Percentiles rank a stretch among this genome's conserved stretches.
Conservation (phyloP, 2,329 filamentous ascomycete genomes). For the Calonectria leucothoes region DNA sequence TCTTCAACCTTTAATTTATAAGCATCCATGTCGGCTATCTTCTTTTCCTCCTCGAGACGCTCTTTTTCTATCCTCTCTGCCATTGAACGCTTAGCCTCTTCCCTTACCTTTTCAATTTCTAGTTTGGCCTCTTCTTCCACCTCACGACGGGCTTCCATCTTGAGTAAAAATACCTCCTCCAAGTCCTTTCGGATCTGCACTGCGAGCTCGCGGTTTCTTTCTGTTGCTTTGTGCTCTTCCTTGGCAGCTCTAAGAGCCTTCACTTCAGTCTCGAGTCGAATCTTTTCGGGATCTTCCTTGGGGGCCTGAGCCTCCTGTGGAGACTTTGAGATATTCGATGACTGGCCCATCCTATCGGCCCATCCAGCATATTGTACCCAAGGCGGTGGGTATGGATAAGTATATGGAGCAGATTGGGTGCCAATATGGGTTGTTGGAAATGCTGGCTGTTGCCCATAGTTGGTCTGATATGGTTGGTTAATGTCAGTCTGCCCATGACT, state of each 20-base stretch:
- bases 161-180: conserved; percentile 52
- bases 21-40: not conserved
- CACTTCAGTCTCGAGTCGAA: conserved; percentile 71
- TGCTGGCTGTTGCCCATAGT: not conserved
- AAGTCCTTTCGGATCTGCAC: conserved; percentile 58
- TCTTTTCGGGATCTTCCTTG: conserved; percentile 66
- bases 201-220: conserved; percentile 57
- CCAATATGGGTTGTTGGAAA: not conserved
- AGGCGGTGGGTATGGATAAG: not conserved
- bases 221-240: conserved; percentile 51
- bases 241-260: conserved; percentile 41
- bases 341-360: not conserved
- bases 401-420: not conserved
- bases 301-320: conserved; percentile 25
- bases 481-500: not conserved
- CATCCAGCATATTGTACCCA: not conserved
- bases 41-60: not conserved
- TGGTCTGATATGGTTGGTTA: not conserved
- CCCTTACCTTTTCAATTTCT: conserved; percentile 51
- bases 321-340: not conserved
- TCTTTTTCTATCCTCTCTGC: not conserved
- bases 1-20: not conserved
- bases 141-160: conserved; percentile 40
- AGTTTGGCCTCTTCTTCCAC: conserved; percentile 41
- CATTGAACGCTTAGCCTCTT: conserved; percentile 42